These are phyloP conservation scores for Pseudocercospora cruenta DNA, from an alignment of 2,329 filamentous ascomycete species.

Conservation along the genomic window DNA sequence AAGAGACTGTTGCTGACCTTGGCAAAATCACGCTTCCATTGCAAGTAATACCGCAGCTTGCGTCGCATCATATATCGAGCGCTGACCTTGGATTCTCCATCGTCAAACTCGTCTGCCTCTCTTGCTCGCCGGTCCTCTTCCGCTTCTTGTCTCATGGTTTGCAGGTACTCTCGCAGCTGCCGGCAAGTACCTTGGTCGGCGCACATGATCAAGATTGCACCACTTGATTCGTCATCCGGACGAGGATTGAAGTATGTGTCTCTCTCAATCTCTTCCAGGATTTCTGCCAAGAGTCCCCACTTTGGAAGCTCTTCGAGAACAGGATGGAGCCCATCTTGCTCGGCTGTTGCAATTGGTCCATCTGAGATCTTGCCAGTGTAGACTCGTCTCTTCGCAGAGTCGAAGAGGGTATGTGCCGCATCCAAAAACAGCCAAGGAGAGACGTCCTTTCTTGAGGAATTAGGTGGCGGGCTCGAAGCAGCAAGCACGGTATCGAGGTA, in stretches of 20 bases:
- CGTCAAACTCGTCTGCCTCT: slow-evolving; percentile 55
- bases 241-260: slow-evolving; percentile 83
- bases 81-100: slow-evolving; percentile 59
- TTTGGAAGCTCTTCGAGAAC: slow-evolving; percentile 94
- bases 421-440: slow-evolving; percentile 97
- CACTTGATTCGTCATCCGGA: slow-evolving; percentile 79
- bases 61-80: slow-evolving; percentile 88
- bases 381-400: slow-evolving; percentile 83
- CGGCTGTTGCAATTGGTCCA: slow-evolving; percentile 54
- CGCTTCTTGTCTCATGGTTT: slow-evolving; percentile 71
- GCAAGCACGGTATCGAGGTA: slow-evolving; percentile 94
- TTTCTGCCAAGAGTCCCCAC: slow-evolving; percentile 85
- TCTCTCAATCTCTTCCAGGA: slow-evolving; percentile 89
- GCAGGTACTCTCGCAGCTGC: slow-evolving; percentile 87
- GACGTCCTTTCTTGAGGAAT: slow-evolving; percentile 83
- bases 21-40: slow-evolving; percentile 88
- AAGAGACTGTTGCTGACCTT: slow-evolving; percentile 81
- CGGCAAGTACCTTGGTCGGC: slow-evolving; percentile 82
- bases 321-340: slow-evolving; percentile 69
- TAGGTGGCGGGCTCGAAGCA: slow-evolving; percentile 83
- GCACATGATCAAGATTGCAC: slow-evolving; percentile 95
- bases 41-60: slow-evolving; percentile 81
- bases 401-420: slow-evolving; percentile 91
- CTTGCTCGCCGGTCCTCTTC: slow-evolving; percentile 45
- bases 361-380: slow-evolving; percentile 74